Percentiles rank a stretch among this genome's conserved stretches.
Evolutionary conservation across 805 yeast species (phyloP).

Genomic region (Saturnispora galanensis): DNA sequence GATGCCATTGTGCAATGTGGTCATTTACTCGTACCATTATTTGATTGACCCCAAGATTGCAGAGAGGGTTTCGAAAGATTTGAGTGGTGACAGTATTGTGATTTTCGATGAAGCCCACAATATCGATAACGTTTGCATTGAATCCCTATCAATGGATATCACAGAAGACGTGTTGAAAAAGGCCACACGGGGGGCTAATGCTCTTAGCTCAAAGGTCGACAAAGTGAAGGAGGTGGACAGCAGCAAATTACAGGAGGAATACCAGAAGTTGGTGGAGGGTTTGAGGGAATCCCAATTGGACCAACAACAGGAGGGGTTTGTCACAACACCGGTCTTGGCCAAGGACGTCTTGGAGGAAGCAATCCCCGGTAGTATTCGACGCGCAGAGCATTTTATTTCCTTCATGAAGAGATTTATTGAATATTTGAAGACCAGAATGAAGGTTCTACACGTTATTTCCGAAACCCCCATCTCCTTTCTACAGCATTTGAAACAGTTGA

Average conservation of each 20-base stretch:
- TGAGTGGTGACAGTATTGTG: constrained; percentile 85
- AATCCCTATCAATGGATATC: constrained; percentile 81
- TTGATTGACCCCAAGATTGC: constrained; percentile 94
- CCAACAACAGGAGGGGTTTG: constrained; percentile 50
- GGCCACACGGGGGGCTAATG: constrained; percentile 81
- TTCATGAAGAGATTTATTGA: constrained; percentile 89
- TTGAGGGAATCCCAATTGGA: constrained; percentile 70
- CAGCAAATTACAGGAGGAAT: constrained; percentile 77
- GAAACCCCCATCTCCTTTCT: constrained; percentile 92
- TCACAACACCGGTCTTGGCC: constrained; percentile 83
- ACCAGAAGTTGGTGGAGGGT: constrained; percentile 84
- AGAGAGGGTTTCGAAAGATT: constrained; percentile 84
- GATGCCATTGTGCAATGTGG: constrained; percentile 89
- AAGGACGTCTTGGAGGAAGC: constrained; percentile 84
- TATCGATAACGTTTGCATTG: constrained; percentile 97
- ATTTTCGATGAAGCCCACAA: constrained; percentile 98
- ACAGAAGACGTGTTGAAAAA: constrained; percentile 81
- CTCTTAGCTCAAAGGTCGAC: constrained; percentile 71
- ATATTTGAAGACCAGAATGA: constrained; percentile 93
- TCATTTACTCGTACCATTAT: constrained; percentile 95
- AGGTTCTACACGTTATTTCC: constrained; percentile 92
- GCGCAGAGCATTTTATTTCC: constrained; percentile 95
- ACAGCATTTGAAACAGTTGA: constrained; percentile 85
- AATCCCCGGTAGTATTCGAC: constrained; percentile 91
- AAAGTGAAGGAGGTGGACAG: constrained; percentile 78